These are phyloP conservation scores for Daldinia decipiens DNA, from an alignment of 495 filamentous ascomycete genomes.

Conservation along the genomic window DNA sequence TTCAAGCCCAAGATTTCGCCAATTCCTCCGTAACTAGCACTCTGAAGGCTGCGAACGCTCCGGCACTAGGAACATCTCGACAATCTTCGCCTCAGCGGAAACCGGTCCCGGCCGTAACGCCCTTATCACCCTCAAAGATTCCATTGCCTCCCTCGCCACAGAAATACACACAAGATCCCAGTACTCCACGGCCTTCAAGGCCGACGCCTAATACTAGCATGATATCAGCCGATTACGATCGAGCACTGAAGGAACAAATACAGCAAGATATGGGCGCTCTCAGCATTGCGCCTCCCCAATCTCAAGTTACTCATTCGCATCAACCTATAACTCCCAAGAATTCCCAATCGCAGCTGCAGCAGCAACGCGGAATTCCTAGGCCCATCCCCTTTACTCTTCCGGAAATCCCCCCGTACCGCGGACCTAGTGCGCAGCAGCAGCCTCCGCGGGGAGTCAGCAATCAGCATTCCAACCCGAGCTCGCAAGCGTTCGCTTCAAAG, in stretches of 20 bases:
- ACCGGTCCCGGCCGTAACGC: conserved; percentile 56
- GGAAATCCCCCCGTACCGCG: conserved; percentile 66
- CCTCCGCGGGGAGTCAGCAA: conserved; percentile 50
- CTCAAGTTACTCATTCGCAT: conserved; percentile 21
- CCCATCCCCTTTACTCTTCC: conserved; percentile 55
- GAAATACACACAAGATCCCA: conserved; percentile 50
- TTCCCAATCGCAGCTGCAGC: conserved; percentile 36
- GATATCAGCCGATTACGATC: conserved; percentile 67
- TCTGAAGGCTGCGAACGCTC: conserved; percentile 49
- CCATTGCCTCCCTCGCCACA: conserved; percentile 68
- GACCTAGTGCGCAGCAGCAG: conserved; percentile 46
- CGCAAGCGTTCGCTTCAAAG: conserved; percentile 42
- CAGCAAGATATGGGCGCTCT: conserved; percentile 68
- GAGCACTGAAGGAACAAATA: conserved; percentile 67
- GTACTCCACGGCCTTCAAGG: conserved; percentile 59
- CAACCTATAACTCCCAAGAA: conserved; percentile 45
- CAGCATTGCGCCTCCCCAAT: conserved; percentile 34
- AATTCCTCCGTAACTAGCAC: conserved; percentile 51
- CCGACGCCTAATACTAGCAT: conserved; percentile 49
- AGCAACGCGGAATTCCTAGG: conserved; percentile 39
- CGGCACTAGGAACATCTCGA: conserved; percentile 49
- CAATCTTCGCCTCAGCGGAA: conserved; percentile 69
- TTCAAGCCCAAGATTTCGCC: conserved; percentile 44
- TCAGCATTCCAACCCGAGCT: conserved; percentile 39
- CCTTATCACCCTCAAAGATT: conserved; percentile 68